These are phyloP conservation scores for Corchorus olitorius DNA, from an alignment of 345 rosid species.

Conservation along the genomic window DNA sequence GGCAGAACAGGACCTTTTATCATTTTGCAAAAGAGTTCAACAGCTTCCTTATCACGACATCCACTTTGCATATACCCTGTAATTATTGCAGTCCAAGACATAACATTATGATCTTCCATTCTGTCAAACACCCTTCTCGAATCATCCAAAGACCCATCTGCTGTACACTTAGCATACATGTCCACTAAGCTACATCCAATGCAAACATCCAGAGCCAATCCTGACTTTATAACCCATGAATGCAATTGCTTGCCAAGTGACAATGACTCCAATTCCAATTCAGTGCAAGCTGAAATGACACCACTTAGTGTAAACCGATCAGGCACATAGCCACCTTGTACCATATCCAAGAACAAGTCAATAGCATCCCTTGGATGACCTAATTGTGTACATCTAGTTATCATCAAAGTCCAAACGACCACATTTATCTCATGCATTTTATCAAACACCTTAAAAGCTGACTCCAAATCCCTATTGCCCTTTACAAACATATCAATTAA, in stretches of 20 bases:
- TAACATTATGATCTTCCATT: conserved; percentile 60
- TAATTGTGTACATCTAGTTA: conserved; percentile 54
- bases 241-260: conserved; percentile 61
- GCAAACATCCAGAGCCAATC: conserved; percentile 53
- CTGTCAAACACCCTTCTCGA: conserved; percentile 65
- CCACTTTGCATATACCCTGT: conserved; percentile 52
- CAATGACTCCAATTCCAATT: conserved; percentile 35
- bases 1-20: conserved; percentile 48
- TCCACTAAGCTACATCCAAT: conserved; percentile 75
- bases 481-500: conserved; percentile 64
- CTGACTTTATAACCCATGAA: conserved; percentile 53
- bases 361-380: conserved; percentile 53
- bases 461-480: conserved; percentile 46
- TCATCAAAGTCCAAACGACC: conserved; percentile 71
- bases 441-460: conserved; percentile 60
- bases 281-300: conserved; percentile 58
- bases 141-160: conserved; percentile 49
- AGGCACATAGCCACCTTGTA: conserved; percentile 45
- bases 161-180: conserved; percentile 68
- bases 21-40: conserved; percentile 56
- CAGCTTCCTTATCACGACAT: conserved; percentile 43
- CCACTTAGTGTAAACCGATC: conserved; percentile 60
- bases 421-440: conserved; percentile 60
- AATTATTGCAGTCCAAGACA: conserved; percentile 79
- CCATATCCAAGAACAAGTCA: conserved; percentile 53